These are phyloP conservation scores for Besnoitia besnoiti DNA, from an alignment of 169 alveolate genomes.

Conservation along the genomic window DNA sequence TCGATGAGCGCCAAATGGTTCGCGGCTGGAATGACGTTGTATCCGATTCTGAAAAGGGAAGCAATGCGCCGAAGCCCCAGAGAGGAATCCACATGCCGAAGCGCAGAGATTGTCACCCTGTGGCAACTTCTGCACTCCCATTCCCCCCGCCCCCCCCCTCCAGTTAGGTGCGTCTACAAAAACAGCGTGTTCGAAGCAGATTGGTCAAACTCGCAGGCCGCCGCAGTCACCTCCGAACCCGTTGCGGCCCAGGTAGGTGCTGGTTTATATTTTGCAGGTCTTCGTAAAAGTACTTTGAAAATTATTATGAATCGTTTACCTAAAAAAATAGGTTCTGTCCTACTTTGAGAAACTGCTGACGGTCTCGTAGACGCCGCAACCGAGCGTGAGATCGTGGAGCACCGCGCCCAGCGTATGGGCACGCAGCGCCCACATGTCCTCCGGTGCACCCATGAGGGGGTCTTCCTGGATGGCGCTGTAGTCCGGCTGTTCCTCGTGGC, in stretches of 20 bases:
- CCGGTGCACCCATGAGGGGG: neutral
- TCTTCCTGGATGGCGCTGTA: neutral
- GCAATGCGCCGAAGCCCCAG: neutral
- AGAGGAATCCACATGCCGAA: neutral
- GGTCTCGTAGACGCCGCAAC: conserved; percentile 19
- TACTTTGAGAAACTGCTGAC: conserved; percentile 12
- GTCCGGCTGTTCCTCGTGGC: neutral
- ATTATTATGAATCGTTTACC: neutral
- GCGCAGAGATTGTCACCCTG: too few relatives aligned
- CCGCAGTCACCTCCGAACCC: too few relatives aligned
- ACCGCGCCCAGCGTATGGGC: neutral
- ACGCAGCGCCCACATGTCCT: neutral
- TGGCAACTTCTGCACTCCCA: too few relatives aligned
- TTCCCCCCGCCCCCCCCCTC: too few relatives aligned
- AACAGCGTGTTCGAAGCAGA: too few relatives aligned
- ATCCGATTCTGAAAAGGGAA: neutral
- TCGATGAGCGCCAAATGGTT: neutral
- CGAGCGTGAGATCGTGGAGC: neutral
- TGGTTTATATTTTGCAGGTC: too few relatives aligned
- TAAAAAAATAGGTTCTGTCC: too few relatives aligned
- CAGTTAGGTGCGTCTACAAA: too few relatives aligned
- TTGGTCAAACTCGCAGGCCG: too few relatives aligned
- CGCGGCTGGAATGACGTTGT: neutral
- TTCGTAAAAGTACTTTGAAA: neutral
- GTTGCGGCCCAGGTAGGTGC: too few relatives aligned